Conservation (phyloP, 2,329 filamentous ascomycete species). For the Didymella keratinophila region DNA sequence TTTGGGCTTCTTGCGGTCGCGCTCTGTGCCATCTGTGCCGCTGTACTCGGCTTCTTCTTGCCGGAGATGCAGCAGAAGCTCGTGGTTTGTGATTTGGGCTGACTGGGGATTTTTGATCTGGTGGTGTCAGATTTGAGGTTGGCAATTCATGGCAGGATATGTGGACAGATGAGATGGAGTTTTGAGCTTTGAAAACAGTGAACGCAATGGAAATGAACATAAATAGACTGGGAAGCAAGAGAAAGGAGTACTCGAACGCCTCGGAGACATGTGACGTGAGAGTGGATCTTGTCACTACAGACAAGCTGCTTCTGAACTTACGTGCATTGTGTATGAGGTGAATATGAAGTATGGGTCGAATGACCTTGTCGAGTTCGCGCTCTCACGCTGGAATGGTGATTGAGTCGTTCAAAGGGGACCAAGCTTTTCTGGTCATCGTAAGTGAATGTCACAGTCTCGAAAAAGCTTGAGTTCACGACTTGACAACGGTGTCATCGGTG, state of each 20-base stretch:
- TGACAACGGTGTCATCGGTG: too few relatives aligned
- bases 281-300: neutral
- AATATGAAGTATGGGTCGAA: neutral
- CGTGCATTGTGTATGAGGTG: slow-evolving; percentile 20
- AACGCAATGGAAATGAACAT: too few relatives aligned
- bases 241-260: neutral
- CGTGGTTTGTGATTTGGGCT: slow-evolving; percentile 74
- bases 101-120: slow-evolving; percentile 75
- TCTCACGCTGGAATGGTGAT: neutral
- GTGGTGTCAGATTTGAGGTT: neutral
- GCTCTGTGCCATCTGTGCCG: slow-evolving; percentile 39
- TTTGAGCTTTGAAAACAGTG: too few relatives aligned
- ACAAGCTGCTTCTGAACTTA: slow-evolving; percentile 9
- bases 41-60: slow-evolving; percentile 46
- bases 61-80: slow-evolving; percentile 64
- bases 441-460: neutral
- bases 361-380: neutral
- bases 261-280: neutral
- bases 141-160: neutral
- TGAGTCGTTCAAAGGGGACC: neutral
- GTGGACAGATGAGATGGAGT: too few relatives aligned
- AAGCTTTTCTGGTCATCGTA: neutral
- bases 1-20: slow-evolving; percentile 47
- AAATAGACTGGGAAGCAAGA: too few relatives aligned
- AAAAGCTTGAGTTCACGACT: too few relatives aligned